Evolutionary conservation across 768 basidiomycete genomes (phyloP).

Genomic region (Boletus coccyginus): DNA sequence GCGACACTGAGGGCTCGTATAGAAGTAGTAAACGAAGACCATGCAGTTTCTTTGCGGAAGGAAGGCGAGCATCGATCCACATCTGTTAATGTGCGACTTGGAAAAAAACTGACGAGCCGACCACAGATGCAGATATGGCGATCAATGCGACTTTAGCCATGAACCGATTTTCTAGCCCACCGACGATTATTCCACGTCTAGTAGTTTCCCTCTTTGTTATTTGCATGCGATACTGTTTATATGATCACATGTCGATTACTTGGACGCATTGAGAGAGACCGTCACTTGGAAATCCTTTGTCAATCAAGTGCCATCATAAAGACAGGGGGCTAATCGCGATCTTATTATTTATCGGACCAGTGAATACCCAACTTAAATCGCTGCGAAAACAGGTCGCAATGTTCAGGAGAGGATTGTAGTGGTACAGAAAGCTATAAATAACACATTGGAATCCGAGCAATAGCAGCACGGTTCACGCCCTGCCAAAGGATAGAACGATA

Average conservation of each 20-base stretch:
- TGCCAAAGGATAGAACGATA: slow-evolving; percentile 29
- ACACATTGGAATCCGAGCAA: slow-evolving; percentile 31
- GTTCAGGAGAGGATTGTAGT: slow-evolving; percentile 26
- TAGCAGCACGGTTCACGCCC: slow-evolving; percentile 21
- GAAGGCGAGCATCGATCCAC: slow-evolving; percentile 79
- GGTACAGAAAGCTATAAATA: slow-evolving; percentile 38
- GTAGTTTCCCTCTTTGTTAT: slow-evolving; percentile 1
- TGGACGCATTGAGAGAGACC: slow-evolving; percentile 1
- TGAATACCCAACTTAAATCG: neutral
- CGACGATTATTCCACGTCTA: neutral
- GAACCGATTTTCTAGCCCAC: slow-evolving; percentile 40
- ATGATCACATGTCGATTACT: slow-evolving; percentile 9
- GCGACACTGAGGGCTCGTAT: slow-evolving; percentile 54
- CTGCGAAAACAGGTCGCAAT: slow-evolving; percentile 15
- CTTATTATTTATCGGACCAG: slow-evolving; percentile 15
- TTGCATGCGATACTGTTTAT: slow-evolving; percentile 16
- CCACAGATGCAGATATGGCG: slow-evolving; percentile 85
- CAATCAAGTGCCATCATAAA: neutral
- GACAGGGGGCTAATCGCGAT: slow-evolving; percentile 15
- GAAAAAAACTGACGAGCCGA: slow-evolving; percentile 38
- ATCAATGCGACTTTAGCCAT: slow-evolving; percentile 84
- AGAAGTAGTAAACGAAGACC: slow-evolving; percentile 83
- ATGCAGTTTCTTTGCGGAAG: slow-evolving; percentile 87
- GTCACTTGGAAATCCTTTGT: neutral
- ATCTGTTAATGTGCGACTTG: slow-evolving; percentile 19